Percentiles rank a stretch among this genome's conserved stretches.
These are phyloP conservation scores for Corynascus novoguineensis DNA, from an alignment of 495 filamentous ascomycete genomes.

Conservation along the genomic window DNA sequence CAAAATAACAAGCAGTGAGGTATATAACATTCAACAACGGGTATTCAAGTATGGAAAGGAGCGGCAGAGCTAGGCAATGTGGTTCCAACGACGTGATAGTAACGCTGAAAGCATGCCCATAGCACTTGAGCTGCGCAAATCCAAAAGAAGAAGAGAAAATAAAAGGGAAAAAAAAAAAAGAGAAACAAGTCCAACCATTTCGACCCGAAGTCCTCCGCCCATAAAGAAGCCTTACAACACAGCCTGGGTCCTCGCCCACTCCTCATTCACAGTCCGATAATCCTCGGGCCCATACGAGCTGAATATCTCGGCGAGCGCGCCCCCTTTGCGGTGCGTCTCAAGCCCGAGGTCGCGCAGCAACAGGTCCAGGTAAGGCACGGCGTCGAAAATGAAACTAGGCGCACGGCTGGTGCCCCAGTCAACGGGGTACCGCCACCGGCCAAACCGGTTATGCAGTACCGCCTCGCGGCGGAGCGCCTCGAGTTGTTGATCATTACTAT, in stretches of 20 bases:
- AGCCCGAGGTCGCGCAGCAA: conserved; percentile 59
- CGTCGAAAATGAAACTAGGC: conserved; percentile 66
- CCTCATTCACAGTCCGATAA: conserved; percentile 51
- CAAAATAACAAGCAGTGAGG: too few relatives aligned
- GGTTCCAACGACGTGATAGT: too few relatives aligned
- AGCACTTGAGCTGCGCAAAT: too few relatives aligned
- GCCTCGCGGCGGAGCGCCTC: conserved; percentile 44
- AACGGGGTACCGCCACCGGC: conserved; percentile 57
- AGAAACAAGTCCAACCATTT: not conserved
- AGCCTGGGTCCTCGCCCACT: too few relatives aligned
- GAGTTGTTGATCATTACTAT: not conserved
- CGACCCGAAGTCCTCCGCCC: not conserved
- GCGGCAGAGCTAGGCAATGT: too few relatives aligned
- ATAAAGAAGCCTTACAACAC: too few relatives aligned
- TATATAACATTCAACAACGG: too few relatives aligned
- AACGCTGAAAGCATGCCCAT: too few relatives aligned
- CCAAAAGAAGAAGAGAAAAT: too few relatives aligned
- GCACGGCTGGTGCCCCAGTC: conserved; percentile 52
- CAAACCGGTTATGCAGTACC: conserved; percentile 57
- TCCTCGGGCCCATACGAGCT: conserved; percentile 51
- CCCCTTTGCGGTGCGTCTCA: conserved; percentile 30
- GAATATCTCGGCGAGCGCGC: conserved; percentile 40
- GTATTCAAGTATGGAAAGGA: too few relatives aligned
- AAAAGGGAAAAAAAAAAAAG: too few relatives aligned
- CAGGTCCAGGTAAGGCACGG: conserved; percentile 64